Evolutionary conservation across 208 protist genomes (phyloP), one percentile per base, ranked within the genome.

Genomic region (Crithidia expoeki): DNA sequence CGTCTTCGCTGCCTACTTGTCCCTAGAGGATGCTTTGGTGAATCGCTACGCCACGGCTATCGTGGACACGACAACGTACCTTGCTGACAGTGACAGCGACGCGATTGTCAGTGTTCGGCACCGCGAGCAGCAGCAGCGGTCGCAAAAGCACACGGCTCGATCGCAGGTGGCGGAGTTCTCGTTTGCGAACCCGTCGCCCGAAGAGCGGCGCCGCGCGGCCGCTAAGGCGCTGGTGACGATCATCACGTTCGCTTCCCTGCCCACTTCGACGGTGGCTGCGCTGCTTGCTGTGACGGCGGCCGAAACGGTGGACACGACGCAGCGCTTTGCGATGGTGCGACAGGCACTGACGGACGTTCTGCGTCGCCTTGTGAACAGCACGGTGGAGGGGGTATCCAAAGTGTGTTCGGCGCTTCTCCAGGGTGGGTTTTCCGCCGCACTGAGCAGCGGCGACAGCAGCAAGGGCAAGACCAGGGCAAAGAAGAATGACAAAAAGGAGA

Each of bases 201-300:
- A 58, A 38, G 60, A 73, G 11, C 79, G 81, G 23, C 72, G 47
- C 17, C 51, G 40, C 25, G 78, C 79, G 7, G 59, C 66, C 14
- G 47, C 82, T 21, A 76, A 70, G 46, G 21, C 81, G 49, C 68
- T 90, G 38, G 63, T 72, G 19, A 38, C 79, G 1, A 56, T 85
- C 9, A 40, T 86, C 44, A 59, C 68, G 27, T 66, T 88, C 33
- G 63, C 72, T 2, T 36, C 32, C 10, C 19, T 68, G 28, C 56
- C 72, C 5, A 16, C 36, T 14, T 28, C 63, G 19, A 42, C 40
- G 36, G 53, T 71, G 53, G 58, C 50, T 9, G 23, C 53, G 12
- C 33, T 67, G 57, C 44, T 47, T 2, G 52, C 28, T 9, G 40
- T 55, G 11, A 27, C 55, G 34, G 50, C 23, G 6, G 19, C 36